A percentile compares a stretch with the other conserved stretches of the same genome.
phyloP scores from a whole-genome alignment of 495 filamentous ascomycete genomes.

The Penicillium lagena region DNA sequence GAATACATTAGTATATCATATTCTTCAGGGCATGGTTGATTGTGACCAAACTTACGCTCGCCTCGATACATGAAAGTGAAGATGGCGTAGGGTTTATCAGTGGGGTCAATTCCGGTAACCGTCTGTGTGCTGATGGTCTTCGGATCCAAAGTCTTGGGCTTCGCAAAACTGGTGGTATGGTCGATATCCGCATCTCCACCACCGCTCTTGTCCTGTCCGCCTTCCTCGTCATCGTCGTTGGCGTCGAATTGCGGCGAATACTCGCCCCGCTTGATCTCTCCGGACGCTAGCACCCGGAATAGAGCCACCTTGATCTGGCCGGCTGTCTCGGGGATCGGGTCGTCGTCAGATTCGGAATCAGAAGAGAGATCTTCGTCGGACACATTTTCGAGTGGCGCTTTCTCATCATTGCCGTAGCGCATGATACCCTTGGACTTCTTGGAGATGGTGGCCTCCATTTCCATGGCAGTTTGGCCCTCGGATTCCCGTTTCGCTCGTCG shows the following conservation, averaged over 20 bases:
- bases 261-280: constrained; percentile 93
- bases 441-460: constrained; percentile 40
- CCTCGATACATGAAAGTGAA: constrained; percentile 99
- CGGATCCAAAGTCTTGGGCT: constrained; percentile 93
- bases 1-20: constrained; percentile 17
- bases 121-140: constrained; percentile 98
- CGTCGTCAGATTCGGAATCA: constrained; percentile 65
- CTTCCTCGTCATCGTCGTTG: constrained; percentile 83
- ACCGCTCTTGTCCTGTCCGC: constrained; percentile 33
- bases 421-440: constrained; percentile 55
- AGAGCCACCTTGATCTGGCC: constrained; percentile 98
- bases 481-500: constrained; percentile 63
- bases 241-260: constrained; percentile 98
- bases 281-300: constrained; percentile 90
- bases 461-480: constrained; percentile 40
- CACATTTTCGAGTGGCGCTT: constrained; percentile 65
- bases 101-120: constrained; percentile 94
- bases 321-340: constrained; percentile 86
- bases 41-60: constrained; percentile 61
- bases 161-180: constrained; percentile 97
- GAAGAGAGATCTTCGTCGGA: constrained; percentile 64
- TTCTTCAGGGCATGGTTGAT: constrained; percentile 1
- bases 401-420: constrained; percentile 68
- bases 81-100: constrained; percentile 89
- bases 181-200: constrained; percentile 67